Conservation (phyloP, 2,329 filamentous ascomycete species). For the Clarireedia homoeocarpa region DNA sequence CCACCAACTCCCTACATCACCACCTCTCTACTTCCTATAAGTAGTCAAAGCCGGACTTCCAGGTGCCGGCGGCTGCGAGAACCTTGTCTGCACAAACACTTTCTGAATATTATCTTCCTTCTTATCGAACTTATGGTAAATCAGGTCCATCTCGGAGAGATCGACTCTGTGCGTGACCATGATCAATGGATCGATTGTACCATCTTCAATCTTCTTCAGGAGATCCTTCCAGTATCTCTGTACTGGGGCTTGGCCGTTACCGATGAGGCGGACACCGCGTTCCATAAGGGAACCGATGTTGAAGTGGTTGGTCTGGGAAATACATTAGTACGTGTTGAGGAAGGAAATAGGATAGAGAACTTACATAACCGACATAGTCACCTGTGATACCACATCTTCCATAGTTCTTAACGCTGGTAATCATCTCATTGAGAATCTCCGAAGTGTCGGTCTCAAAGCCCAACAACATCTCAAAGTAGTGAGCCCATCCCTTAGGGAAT, state of each 20-base stretch:
- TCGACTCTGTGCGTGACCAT: constrained; percentile 75
- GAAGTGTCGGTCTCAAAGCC: constrained; percentile 80
- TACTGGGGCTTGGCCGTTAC: constrained; percentile 61
- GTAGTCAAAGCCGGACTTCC: constrained; percentile 36
- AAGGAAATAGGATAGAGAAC: constrained; percentile 20
- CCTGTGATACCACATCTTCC: constrained; percentile 73
- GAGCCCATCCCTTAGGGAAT: constrained; percentile 53
- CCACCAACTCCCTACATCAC: too few relatives aligned
- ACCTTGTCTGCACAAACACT: constrained; percentile 57
- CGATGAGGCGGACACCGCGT: constrained; percentile 71
- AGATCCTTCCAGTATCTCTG: constrained; percentile 79
- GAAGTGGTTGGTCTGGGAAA: constrained; percentile 22
- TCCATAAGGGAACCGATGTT: constrained; percentile 64
- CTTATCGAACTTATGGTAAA: constrained; percentile 54
- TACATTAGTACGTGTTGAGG: neutral
- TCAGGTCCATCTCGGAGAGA: constrained; percentile 63
- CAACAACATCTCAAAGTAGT: constrained; percentile 48
- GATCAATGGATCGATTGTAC: constrained; percentile 64
- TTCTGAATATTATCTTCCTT: constrained; percentile 70
- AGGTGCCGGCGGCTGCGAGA: constrained; percentile 41
- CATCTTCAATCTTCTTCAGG: constrained; percentile 56
- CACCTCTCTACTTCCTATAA: neutral
- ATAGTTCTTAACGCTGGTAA: constrained; percentile 62
- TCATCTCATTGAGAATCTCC: constrained; percentile 74
- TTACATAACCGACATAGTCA: constrained; percentile 52